phyloP scores from a whole-genome alignment of 805 yeast species.

The Saccharomycopsis sp. region DNA sequence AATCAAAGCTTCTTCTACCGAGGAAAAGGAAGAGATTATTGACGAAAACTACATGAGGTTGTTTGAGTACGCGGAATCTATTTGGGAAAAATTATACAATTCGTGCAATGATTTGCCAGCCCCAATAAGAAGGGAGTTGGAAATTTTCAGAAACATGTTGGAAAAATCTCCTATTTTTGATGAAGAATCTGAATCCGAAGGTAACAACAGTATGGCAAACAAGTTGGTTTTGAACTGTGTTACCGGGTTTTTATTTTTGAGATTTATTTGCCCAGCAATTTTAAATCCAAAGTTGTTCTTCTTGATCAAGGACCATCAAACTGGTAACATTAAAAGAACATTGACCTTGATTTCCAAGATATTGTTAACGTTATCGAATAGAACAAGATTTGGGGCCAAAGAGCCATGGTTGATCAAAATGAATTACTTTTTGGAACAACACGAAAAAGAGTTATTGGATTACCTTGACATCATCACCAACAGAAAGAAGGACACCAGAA shows the following conservation, averaged over 20 bases:
- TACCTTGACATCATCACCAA: conserved; percentile 69
- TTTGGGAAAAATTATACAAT: conserved; percentile 58
- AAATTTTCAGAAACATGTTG: conserved; percentile 51
- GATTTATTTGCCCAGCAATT: conserved; percentile 87
- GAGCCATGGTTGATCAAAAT: conserved; percentile 71
- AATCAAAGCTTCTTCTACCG: conserved; percentile 29
- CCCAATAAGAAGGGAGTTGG: conserved; percentile 55
- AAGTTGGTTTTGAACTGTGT: conserved; percentile 52
- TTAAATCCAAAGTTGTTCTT: conserved; percentile 82
- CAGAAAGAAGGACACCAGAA: conserved; percentile 55
- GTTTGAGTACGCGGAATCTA: conserved; percentile 38
- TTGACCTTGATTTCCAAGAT: conserved; percentile 75
- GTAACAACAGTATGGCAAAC: conserved; percentile 24
- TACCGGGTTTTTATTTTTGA: conserved; percentile 72
- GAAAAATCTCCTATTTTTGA: conserved; percentile 35
- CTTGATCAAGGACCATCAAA: conserved; percentile 59
- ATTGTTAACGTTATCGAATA: conserved; percentile 67
- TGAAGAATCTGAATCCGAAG: background rate
- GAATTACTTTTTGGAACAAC: conserved; percentile 57
- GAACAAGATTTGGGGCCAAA: conserved; percentile 67
- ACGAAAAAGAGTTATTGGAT: conserved; percentile 48
- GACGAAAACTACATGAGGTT: conserved; percentile 42
- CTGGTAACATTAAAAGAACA: conserved; percentile 65
- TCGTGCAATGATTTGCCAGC: conserved; percentile 71
- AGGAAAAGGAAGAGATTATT: conserved; percentile 33